These are phyloP conservation scores for Talaromyces sp. DNA, from an alignment of 2,329 filamentous ascomycete genomes.

Conservation along the genomic window DNA sequence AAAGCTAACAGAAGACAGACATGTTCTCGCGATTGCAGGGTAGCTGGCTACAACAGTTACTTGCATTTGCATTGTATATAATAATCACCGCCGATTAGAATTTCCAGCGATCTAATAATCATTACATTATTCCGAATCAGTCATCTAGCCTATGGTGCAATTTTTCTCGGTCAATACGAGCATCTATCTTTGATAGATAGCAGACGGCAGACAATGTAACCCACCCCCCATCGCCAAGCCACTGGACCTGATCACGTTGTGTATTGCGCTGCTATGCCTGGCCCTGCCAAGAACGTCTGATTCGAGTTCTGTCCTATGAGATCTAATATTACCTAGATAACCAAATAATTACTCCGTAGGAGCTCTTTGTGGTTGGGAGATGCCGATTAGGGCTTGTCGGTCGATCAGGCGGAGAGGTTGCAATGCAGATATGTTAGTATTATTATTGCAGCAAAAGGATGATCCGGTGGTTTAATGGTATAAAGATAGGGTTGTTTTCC, in stretches of 20 bases:
- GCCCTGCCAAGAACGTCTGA: background rate
- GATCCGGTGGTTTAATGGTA: too few species aligned
- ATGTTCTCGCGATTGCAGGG: slow-evolving; percentile 12
- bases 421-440: background rate
- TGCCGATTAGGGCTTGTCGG: background rate
- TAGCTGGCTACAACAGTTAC: background rate
- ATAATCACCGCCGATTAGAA: background rate
- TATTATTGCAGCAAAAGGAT: too few species aligned
- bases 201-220: background rate
- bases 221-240: background rate
- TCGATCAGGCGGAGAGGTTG: background rate
- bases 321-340: too few species aligned
- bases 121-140: too few species aligned
- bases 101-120: background rate
- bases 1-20: background rate
- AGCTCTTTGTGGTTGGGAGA: too few species aligned
- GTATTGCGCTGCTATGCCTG: background rate
- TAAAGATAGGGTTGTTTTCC: too few species aligned
- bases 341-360: too few species aligned
- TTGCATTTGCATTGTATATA: too few species aligned
- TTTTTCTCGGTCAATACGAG: too few species aligned
- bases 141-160: too few species aligned
- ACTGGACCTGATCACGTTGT: background rate
- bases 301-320: background rate
- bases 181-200: too few species aligned